phyloP scores from a whole-genome alignment of 2,329 filamentous ascomycete genomes.

The Curvularia hawaiiensis region DNA sequence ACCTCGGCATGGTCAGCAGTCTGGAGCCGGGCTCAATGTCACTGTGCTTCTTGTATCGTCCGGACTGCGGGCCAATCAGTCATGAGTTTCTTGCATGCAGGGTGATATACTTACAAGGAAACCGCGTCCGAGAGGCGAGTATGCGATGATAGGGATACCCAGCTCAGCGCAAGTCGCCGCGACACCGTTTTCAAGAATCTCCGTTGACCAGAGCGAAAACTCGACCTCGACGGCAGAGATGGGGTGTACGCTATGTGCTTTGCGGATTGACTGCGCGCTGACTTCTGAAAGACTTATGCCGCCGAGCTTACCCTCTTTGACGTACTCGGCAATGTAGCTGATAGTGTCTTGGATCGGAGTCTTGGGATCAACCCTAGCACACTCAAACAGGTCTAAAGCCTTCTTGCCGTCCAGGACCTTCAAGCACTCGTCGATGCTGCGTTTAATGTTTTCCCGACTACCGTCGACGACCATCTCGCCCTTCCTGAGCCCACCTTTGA shows the following conservation, averaged over 20 bases:
- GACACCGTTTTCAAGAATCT: slow-evolving; percentile 64
- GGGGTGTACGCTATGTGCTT: slow-evolving; percentile 59
- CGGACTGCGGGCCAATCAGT: slow-evolving; percentile 43
- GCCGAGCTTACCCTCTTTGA: slow-evolving; percentile 51
- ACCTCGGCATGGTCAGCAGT: slow-evolving; percentile 60
- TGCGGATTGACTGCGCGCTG: slow-evolving; percentile 52
- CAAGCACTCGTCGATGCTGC: slow-evolving; percentile 55
- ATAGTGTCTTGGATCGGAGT: slow-evolving; percentile 54
- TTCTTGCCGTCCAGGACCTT: slow-evolving; percentile 54
- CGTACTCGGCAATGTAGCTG: slow-evolving; percentile 47
- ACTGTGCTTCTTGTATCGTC: slow-evolving; percentile 52
- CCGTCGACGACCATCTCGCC: slow-evolving; percentile 48
- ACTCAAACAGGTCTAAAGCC: slow-evolving; percentile 56
- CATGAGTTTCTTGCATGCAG: neutral
- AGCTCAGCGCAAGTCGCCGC: slow-evolving; percentile 63
- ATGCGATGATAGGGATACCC: slow-evolving; percentile 70
- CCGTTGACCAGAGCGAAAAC: slow-evolving; percentile 61
- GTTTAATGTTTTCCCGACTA: slow-evolving; percentile 47
- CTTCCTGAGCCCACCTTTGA: slow-evolving; percentile 54
- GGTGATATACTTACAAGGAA: slow-evolving; percentile 49
- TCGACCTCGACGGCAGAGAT: slow-evolving; percentile 66
- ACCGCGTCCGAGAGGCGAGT: slow-evolving; percentile 71
- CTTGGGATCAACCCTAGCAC: slow-evolving; percentile 51
- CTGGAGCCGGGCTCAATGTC: slow-evolving; percentile 66
- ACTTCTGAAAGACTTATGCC: slow-evolving; percentile 55